These are phyloP conservation scores for Neurospora sp. DNA, from an alignment of 2,329 filamentous ascomycete species.

Conservation along the genomic window DNA sequence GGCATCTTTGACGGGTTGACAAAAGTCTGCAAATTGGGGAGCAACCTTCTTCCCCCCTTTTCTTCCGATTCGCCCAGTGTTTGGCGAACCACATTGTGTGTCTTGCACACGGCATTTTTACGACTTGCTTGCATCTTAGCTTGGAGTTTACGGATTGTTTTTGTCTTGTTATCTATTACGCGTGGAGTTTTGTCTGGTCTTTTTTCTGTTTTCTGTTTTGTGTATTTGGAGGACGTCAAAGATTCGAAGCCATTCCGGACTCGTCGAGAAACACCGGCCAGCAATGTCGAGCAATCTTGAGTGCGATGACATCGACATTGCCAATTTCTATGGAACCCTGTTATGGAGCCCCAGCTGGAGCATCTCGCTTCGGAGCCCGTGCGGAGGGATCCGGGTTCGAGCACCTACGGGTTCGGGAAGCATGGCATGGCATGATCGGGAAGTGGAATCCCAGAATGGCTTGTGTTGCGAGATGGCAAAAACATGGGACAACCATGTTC, in stretches of 20 bases:
- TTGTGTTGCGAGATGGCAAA: neutral
- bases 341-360: neutral
- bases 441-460: neutral
- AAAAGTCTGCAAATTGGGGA: neutral
- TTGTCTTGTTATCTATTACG: neutral
- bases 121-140: slow-evolving; percentile 4
- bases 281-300: neutral
- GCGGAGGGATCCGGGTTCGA: neutral
- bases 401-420: neutral
- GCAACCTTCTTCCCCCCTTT: neutral
- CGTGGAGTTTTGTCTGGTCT: neutral
- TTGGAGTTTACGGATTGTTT: slow-evolving; percentile 7
- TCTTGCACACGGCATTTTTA: neutral
- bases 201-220: neutral
- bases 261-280: neutral
- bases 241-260: neutral
- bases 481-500: neutral
- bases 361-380: neutral
- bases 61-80: neutral
- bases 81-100: neutral
- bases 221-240: neutral
- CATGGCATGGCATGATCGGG: neutral
- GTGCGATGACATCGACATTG: neutral
- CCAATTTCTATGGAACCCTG: neutral
- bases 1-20: neutral